Percentiles rank a stretch among this genome's conserved stretches.
phyloP scores from a whole-genome alignment of 306 rosid species.

The Cucurbita moschata region DNA sequence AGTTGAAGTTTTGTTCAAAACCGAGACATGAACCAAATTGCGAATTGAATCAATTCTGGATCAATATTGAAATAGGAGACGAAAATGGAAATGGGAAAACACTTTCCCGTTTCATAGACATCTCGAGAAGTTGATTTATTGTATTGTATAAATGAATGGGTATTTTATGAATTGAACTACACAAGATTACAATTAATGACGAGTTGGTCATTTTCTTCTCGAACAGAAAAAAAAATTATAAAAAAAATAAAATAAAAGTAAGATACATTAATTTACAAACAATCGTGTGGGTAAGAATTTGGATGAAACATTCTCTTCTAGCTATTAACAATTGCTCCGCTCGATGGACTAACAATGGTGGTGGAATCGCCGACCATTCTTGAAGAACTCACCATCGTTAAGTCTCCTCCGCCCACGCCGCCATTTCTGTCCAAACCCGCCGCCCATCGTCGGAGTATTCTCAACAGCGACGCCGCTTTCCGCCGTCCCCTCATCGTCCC shows the following conservation, averaged over 20 bases:
- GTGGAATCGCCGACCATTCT: neutral
- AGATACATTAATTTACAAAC: neutral
- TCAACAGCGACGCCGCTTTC: slow-evolving; percentile 71
- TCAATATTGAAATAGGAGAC: too few species aligned
- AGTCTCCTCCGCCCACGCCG: neutral
- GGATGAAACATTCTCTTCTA: neutral
- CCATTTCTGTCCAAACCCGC: slow-evolving; percentile 35
- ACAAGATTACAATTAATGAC: too few species aligned
- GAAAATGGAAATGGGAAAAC: too few species aligned
- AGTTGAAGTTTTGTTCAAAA: too few species aligned
- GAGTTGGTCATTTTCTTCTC: too few species aligned
- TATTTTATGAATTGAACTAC: too few species aligned
- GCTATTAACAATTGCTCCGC: neutral
- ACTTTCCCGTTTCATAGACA: too few species aligned
- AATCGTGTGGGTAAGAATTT: neutral
- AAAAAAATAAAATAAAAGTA: neutral
- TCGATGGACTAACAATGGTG: neutral
- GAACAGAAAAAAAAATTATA: too few species aligned
- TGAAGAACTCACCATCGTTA: neutral
- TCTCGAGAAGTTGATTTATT: too few species aligned
- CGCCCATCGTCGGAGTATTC: slow-evolving; percentile 74
- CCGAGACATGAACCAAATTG: too few species aligned
- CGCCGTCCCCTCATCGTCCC: slow-evolving; percentile 60
- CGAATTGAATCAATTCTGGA: too few species aligned
- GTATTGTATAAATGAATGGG: too few species aligned